These are phyloP conservation scores for Blastobotrys petasosporus DNA, from an alignment of 1,139 yeast genomes.

Conservation along the genomic window DNA sequence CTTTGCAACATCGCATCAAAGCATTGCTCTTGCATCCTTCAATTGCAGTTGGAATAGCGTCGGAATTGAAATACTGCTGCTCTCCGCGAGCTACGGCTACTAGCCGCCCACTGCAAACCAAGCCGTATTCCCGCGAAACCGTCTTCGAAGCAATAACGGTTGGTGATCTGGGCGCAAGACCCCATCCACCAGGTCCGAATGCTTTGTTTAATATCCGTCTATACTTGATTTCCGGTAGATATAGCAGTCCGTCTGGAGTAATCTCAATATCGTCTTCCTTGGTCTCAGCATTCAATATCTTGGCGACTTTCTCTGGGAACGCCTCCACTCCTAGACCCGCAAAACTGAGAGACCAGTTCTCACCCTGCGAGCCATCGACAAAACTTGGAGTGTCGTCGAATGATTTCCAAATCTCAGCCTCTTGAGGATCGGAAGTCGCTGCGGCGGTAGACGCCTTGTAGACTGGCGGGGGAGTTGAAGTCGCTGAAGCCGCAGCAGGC, in stretches of 20 bases:
- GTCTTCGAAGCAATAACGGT: slow-evolving; percentile 60
- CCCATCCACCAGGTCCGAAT: slow-evolving; percentile 99
- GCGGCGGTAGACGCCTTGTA: background rate
- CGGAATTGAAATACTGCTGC: slow-evolving; percentile 83
- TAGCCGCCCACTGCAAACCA: slow-evolving; percentile 79
- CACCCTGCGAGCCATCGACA: slow-evolving; percentile 10
- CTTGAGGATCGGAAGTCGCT: background rate
- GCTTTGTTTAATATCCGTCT: slow-evolving; percentile 82
- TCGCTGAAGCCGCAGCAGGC: background rate
- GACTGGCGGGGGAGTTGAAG: background rate
- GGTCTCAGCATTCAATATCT: slow-evolving; percentile 54
- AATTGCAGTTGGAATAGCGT: slow-evolving; percentile 88
- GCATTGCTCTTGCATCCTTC: slow-evolving; percentile 98
- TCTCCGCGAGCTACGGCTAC: slow-evolving; percentile 95
- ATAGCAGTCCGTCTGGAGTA: slow-evolving; percentile 89
- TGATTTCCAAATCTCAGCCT: slow-evolving; percentile 12
- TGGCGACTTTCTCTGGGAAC: slow-evolving; percentile 56
- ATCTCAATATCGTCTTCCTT: slow-evolving; percentile 74
- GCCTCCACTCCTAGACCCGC: slow-evolving; percentile 73
- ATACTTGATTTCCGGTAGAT: slow-evolving; percentile 90
- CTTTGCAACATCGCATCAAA: slow-evolving; percentile 95
- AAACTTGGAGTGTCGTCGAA: slow-evolving; percentile 15
- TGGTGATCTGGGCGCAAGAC: slow-evolving; percentile 88
- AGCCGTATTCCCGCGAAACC: slow-evolving; percentile 83
- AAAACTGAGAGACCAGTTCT: slow-evolving; percentile 30